Conservation (phyloP, 345 rosid species). For the Geranium brycei region DNA sequence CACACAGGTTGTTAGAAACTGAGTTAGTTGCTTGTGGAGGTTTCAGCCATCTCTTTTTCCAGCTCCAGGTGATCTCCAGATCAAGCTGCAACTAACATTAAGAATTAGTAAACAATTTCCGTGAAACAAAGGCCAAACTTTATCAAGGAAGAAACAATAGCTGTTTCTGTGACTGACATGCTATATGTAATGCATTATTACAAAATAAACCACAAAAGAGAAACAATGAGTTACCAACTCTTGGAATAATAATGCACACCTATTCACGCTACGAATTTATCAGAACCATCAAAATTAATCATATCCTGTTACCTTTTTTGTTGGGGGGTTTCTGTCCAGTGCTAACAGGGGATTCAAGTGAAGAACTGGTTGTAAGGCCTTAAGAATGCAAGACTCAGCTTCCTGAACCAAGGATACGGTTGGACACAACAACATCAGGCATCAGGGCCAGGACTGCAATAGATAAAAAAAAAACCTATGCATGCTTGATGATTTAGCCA, state of each 20-base stretch:
- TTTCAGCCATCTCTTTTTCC: slow-evolving; percentile 13
- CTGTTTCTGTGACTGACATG: not conserved
- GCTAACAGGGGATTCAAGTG: slow-evolving; percentile 12
- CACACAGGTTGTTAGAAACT: not conserved
- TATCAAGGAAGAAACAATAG: not conserved
- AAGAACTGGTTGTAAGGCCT: slow-evolving; percentile 26
- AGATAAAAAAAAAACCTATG: not conserved
- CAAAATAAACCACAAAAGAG: too few relatives aligned
- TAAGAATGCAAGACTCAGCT: slow-evolving; percentile 19
- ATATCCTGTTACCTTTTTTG: slow-evolving; percentile 12
- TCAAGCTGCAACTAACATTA: slow-evolving; percentile 15
- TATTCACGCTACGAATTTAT: too few relatives aligned
- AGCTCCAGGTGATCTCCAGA: slow-evolving; percentile 12
- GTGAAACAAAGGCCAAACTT: not conserved
- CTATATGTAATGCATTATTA: not conserved
- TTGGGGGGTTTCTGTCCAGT: slow-evolving; percentile 2
- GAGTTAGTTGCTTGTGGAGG: not conserved
- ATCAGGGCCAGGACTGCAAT: not conserved
- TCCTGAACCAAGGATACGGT: slow-evolving; percentile 11
- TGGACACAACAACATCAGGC: not conserved
- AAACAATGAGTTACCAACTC: not conserved
- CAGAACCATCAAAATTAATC: not conserved
- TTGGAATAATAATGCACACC: not conserved
- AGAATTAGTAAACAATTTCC: not conserved
- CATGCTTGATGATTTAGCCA: slow-evolving; percentile 4